These are phyloP conservation scores for Xylariales sp. DNA, from an alignment of 2,329 filamentous ascomycete species.

Conservation along the genomic window DNA sequence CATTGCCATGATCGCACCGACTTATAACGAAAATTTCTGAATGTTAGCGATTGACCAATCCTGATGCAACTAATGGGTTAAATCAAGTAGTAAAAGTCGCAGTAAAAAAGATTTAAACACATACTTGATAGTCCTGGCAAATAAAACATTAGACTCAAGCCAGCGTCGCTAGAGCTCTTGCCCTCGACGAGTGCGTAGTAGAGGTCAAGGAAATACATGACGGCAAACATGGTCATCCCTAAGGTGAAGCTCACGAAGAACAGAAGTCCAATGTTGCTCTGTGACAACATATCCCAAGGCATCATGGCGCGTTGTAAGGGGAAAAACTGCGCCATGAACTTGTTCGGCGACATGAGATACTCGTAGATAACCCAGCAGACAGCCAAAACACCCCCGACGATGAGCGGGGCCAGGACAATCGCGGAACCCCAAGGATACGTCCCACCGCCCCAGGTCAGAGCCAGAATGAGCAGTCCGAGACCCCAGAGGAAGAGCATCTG, in stretches of 20 bases:
- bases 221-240: constrained; percentile 49
- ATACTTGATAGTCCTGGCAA: not conserved
- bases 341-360: constrained; percentile 48
- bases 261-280: constrained; percentile 57
- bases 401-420: constrained; percentile 43
- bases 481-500: constrained; percentile 52
- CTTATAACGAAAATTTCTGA: no score
- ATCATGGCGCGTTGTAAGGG: constrained; percentile 59
- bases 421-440: constrained; percentile 47
- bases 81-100: no score
- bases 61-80: no score
- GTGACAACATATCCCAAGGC: constrained; percentile 52
- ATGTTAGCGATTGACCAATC: no score
- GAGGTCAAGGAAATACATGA: no score
- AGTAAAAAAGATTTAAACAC: not conserved
- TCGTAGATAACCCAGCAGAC: constrained; percentile 45
- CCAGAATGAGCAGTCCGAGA: constrained; percentile 49
- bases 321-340: constrained; percentile 38
- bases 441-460: constrained; percentile 51
- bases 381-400: constrained; percentile 38
- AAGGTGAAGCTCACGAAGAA: constrained; percentile 57
- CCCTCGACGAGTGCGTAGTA: no score
- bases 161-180: no score
- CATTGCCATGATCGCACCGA: no score
- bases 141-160: no score